Base-by-base conservation (phyloP, 1,284 basidiomycete species). In the Cystobasidiaceae sp. region DNA sequence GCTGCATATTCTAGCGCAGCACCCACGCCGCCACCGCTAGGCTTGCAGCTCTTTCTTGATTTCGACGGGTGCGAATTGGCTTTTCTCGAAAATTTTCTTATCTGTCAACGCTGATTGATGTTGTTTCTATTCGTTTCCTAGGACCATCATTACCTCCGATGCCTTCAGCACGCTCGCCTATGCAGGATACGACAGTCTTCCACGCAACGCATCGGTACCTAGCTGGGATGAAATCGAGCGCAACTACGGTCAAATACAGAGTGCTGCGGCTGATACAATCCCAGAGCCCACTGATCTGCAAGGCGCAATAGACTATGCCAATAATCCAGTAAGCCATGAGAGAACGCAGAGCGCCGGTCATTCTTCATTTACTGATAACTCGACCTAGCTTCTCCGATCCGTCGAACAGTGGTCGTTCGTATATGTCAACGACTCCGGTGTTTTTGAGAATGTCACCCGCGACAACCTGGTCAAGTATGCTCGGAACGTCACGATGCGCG, bases 61-160 rank as follows among this genome's bases (percentile, higher is more conserved):
- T 60, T 50, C 45, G 58, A 50, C 23, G 45, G 59, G 59, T 62
- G 33, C 6, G 59, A 30, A 5, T 5, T 4, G 19, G 15, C 27
- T 37, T 45, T n/a, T n/a, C n/a, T n/a, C n/a, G n/a, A n/a, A n/a
- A n/a, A 25, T 5, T 6, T 46, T 4, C 27, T 1, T 46, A 8
- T 15, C 5, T 9, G 27, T 19, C 25, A 11, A 13, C 9, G 25
- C 27, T 33, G 17, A 28, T 11, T 11, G 27, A 25, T 48, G 25
- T 46, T 4, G 15, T 32, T 21, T 21, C 2, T 21, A 9, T 46
- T 33, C 8, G 13, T 51, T 13, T 19, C 28, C 21, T 28, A 59
- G 56, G 5, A 59, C 56, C 13, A 59, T 59, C 44, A 44, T 39
- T 27, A 59, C 44, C 13, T 59, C 56, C 7, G 56, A 59, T 23